Evolutionary conservation across 768 basidiomycete genomes (phyloP).

Genomic region (Amanita pallidorosea): DNA sequence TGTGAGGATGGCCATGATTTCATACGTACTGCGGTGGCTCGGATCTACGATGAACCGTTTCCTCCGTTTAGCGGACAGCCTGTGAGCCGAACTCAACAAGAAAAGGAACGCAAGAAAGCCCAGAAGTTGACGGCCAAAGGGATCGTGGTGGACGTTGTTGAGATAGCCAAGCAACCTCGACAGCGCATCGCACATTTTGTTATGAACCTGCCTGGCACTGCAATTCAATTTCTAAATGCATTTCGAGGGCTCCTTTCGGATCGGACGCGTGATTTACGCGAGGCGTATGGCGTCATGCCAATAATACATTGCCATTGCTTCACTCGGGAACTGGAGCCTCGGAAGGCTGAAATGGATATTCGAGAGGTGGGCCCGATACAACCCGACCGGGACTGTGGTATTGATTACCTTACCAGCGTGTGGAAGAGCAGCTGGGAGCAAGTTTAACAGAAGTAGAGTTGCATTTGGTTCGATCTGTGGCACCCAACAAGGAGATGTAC

Average conservation of each 20-base stretch:
- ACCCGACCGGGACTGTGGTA: slow-evolving; percentile 6
- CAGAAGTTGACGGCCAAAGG: slow-evolving; percentile 16
- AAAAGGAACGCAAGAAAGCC: slow-evolving; percentile 26
- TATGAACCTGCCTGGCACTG: slow-evolving; percentile 97
- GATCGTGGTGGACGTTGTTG: slow-evolving; percentile 1
- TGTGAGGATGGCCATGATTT: slow-evolving; percentile 86
- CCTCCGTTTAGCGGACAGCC: slow-evolving; percentile 40
- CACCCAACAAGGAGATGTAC: slow-evolving; percentile 97
- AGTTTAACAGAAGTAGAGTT: slow-evolving; percentile 38
- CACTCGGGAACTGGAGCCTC: slow-evolving; percentile 68
- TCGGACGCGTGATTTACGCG: slow-evolving; percentile 24
- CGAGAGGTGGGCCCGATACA: slow-evolving; percentile 43
- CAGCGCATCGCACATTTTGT: slow-evolving; percentile 73
- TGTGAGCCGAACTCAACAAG: slow-evolving; percentile 33
- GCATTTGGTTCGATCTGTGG: slow-evolving; percentile 84
- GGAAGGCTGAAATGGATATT: slow-evolving; percentile 69
- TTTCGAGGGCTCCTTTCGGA: slow-evolving; percentile 63
- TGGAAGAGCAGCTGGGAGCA: slow-evolving; percentile 53
- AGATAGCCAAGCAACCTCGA: slow-evolving; percentile 25
- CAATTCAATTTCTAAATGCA: slow-evolving; percentile 81
- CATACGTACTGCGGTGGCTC: slow-evolving; percentile 48
- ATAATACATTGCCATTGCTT: slow-evolving; percentile 97
- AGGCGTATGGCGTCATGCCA: slow-evolving; percentile 60
- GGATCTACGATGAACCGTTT: slow-evolving; percentile 58
- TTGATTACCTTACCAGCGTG: slow-evolving; percentile 40